Base-by-base conservation (phyloP, 2,329 filamentous ascomycete species). In the Didymellaceae sp. region DNA sequence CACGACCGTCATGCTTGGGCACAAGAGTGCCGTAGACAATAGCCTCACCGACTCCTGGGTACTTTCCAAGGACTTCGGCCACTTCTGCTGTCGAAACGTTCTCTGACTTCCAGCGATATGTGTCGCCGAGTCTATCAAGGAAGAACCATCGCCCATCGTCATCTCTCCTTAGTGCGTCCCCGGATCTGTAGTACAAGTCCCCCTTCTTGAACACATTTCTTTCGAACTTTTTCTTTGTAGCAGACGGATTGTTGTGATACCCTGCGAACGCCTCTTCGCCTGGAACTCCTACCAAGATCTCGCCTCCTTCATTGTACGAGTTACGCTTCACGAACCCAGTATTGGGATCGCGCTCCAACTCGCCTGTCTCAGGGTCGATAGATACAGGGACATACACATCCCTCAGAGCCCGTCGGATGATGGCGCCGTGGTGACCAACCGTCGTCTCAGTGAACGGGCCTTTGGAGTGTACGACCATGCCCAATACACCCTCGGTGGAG, bases 401-500 rank as follows among this genome's bases (percentile, higher is more conserved):
- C 25, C 77, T 77, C 46, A 82, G 73, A 1, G 78, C 61, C 21
- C 73, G 66, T 0, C 88, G 78, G 31, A 82, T 70, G 14, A 91
- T 63, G 1, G 81, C 73, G 1, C 89, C 88, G 58, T 91, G 86
- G 58, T 89, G 86, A 0, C 87, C 89, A 1, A 92, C 86, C 22
- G 80, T 77, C 6, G 82, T 78, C 2, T 81, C 57, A 75, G 16
- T 82, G 75, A 71, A 85, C 85, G 39, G 84, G 78, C 14, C 86
- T 82, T 43, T 65, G 20, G 50, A 63, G n/a, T 66, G 61, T 2
- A 66, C 87, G 30, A 83, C 68, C 30, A 90, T 73, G 0, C 72
- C 71, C 56, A 91, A 79, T 34, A 89, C 78, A 25, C 87, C 87
- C 71, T 91, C 89, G 0, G 86, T 89, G 24, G 84, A 87, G 64